Base-by-base conservation (phyloP, 495 filamentous ascomycete genomes). In the Trichoderma orchidacearum region DNA sequence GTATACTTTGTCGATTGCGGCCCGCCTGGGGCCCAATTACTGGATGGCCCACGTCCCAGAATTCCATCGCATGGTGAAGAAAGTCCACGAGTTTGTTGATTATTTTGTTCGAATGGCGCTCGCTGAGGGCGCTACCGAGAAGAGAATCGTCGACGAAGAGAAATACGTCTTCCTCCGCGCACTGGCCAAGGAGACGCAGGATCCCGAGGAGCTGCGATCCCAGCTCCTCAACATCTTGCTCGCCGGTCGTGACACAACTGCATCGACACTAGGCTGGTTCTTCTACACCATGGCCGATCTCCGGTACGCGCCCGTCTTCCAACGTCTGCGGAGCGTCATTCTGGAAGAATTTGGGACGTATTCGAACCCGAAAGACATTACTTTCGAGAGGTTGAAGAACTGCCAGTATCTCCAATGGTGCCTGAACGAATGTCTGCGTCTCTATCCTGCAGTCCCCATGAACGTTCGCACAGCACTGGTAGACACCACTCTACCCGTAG, bases 161-260 rank as follows among this genome's bases (percentile, higher is more conserved):
- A 73, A 79, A 30, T 88, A 82, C 58, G 74, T 85, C 57, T 81
- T 89, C 48, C 72, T 87, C 0, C 67, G 87, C 56, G 85, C 82
- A 15, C 68, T 90, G 25, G 79, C 75, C 5, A 77, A 75, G 27
- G 70, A 76, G 18, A 86, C 78, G 2, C 69, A 78, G 31, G 74
- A 87, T 58, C 75, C 78, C 0, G 71, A 75, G 25, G 72, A 80
- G 27, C 69, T 89, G 21, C 70, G 85, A 30, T 76, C 80, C 57
- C 80, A 86, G 62, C 71, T 83, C 57, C 70, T 88, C 50, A 82
- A 85, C 54, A 75, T 87, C 45, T 71, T 89, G 0, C 71, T 82
- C 1, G 85, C 85, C 0, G 79, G 78, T 1, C 75, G 82, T 2
- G 76, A 81, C 55, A 74, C 76, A 23, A 75, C 72, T 1, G 84